Evolutionary conservation across 805 yeast genomes (phyloP), one percentile per base, ranked within the genome.

Genomic region (Candida lessepsii): DNA sequence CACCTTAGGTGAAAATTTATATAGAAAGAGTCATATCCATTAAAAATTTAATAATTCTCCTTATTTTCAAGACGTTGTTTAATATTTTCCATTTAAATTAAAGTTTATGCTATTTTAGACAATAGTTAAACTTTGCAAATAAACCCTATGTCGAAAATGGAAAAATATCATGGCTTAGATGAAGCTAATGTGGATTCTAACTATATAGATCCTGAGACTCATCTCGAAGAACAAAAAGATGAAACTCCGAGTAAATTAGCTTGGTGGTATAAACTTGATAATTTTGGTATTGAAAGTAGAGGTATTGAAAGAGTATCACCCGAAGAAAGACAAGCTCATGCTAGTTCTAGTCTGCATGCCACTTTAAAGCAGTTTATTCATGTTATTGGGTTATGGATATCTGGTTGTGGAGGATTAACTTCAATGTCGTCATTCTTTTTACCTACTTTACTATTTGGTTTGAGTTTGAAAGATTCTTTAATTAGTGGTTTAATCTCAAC

Each of bases 341-440:
- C 49, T 8, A 24, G 32, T 11, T 29, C 35, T 5, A 39, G 43
- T 17, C 19, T 15, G n/a, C 35, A 33, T 31, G 16, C 39, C 9
- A 49, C 36, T 14, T 15, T 36, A 3, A 21, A 42, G 13, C 67
- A 60, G 36, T 57, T 62, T 34, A 13, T 54, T 4, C 52, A 57
- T 37, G 67, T 65, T 4, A 35, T 58, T 18, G 70, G 70, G 1
- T 54, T 65, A 9, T 65, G 69, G 69, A 52, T 60, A 40, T 62
- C 70, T 26, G 70, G 64, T 2, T 61, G 69, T 45, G 69, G 67
- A 9, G 69, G 70, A 1, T 44, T 65, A 20, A 62, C 69, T 3
- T 58, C 70, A 6, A 64, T 62, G 69, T 56, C 65, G 2, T 58
- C 67, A 17, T 65, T 60, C 42, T 65, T 63, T 36, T 46, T 63